Base-by-base conservation (phyloP, 371 early-diverging fungal genomes). In the Conidiobolus incongruus region DNA sequence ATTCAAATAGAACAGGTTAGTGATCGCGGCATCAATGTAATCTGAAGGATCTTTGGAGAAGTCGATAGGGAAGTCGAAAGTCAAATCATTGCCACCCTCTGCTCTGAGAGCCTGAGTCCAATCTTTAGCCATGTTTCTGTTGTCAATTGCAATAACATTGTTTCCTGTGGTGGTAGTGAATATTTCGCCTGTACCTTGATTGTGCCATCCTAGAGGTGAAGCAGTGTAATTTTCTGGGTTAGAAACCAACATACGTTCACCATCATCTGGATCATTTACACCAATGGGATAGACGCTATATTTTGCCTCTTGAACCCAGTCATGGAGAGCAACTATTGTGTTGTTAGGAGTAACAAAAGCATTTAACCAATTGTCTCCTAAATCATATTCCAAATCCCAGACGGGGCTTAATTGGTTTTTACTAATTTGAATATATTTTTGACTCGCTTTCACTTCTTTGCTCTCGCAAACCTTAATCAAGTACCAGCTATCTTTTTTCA, bases 11-110 rank as follows among this genome's bases (percentile, higher is more conserved):
- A 56, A 56, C 21, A 46, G 23, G 39, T 66, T 54, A 31, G 49
- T 50, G 28, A 47, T 35, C 89, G 62, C 90, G 90, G 28, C 87
- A 48, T 91, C 81, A 30, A 77, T 51, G 50, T 93, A 90, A 4
- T 67, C 56, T 3, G 53, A 46, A 1, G 84, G 78, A 24, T 79
- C 63, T 28, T 60, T 61, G n/a, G 49, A 58, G 44, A 86, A 59
- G 47, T 82, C 64, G 21, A 78, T 60, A 28, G 65, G 54, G 48
- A 68, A 89, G 58, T 87, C 75, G 55, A 90, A 91, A 3, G 54
- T 56, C 13, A 78, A 53, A 23, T 23, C 38, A 6, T 38, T 23
- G 4, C 20, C 15, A 16, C 65, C 62, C 33, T 63, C 61, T 4
- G 89, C 88, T 13, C 85, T 70, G 49, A 72, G 62, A 54, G 86